Conservation (phyloP, 2,329 filamentous ascomycete genomes). For the Penicillium sp. region DNA sequence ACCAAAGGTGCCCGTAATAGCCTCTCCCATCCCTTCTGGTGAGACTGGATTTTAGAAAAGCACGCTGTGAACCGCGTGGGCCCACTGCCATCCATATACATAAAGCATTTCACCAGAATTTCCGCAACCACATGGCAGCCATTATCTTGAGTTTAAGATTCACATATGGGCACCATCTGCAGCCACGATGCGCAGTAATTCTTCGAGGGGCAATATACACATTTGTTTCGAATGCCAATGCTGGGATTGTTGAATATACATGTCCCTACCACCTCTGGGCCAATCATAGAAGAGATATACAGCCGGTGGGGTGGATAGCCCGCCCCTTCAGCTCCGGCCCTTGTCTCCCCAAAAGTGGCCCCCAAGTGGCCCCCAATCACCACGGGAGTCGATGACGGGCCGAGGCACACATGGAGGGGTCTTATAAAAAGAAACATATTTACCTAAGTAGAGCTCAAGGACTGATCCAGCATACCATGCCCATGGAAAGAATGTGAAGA, state of each 20-base stretch:
- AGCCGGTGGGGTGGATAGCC: neutral
- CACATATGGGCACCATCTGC: neutral
- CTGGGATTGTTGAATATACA: neutral
- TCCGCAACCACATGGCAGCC: neutral
- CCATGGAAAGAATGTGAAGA: too few relatives aligned
- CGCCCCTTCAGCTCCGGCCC: neutral
- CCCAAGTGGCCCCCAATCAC: neutral
- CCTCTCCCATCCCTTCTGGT: constrained; percentile 3
- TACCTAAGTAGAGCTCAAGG: too few relatives aligned
- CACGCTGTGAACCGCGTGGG: neutral
- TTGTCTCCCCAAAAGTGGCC: neutral
- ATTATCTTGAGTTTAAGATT: neutral
- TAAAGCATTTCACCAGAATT: neutral
- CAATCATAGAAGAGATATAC: neutral
- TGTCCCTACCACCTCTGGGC: neutral
- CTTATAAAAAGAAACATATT: neutral
- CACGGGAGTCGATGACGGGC: neutral
- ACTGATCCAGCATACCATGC: too few relatives aligned
- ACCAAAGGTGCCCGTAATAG: constrained; percentile 3
- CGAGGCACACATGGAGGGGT: neutral
- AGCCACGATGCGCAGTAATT: neutral
- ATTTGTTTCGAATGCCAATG: neutral
- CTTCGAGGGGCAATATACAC: neutral
- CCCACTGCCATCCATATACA: neutral
- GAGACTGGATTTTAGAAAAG: neutral